Base-by-base conservation (phyloP, 1,284 basidiomycete genomes). In the Ceratobasidium sp. region DNA sequence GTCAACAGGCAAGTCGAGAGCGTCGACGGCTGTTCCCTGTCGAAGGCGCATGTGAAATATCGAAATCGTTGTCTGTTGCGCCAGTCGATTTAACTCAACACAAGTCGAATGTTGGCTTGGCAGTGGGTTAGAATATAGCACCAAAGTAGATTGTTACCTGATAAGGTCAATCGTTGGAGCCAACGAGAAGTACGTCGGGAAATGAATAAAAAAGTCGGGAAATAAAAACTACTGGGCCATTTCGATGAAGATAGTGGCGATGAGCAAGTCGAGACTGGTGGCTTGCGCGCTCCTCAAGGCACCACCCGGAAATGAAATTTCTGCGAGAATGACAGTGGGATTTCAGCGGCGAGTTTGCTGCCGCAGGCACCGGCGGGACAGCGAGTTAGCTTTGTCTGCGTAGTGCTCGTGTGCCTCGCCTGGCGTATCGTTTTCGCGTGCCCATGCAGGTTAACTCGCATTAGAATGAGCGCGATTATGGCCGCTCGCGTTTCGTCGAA, bases 1-100 rank as follows among this genome's bases (percentile, higher is more conserved):
- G 64, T 51, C 64, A 25, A 66, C 46, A 49, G 25, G 13, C 5
- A 46, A 13, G 40, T 43, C 25, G 40, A 37, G 40, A 61, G 8
- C 25, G 51, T 52, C 17, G 54, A 56, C n/a, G 54, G 54, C 15
- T 57, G 29, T 57, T 13, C 56, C 56, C 25, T 32, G 56, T 8
- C 40, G 40, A 43, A 11, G 11, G 9, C 32, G 9, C 57, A 59
- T 19, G 57, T 59, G 57, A 52, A 59, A 59, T 49, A 49, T 49
- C 46, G 44, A 2, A 57, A 57, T 57, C 15, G 29, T 15, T 43
- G 37, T 6, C 19, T 44, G 5, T 64, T 5, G 34, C 64, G 32
- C 46, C 64, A 66, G n/a, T n/a, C n/a, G 43, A 66, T 66, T 66
- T n/a, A 44, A 44, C 57, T 37, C 1, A 62, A n/a, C 17, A n/a